Evolutionary conservation across 805 yeast species (phyloP), one percentile per base, ranked within the genome.

Genomic region (Spathaspora passalidarum): DNA sequence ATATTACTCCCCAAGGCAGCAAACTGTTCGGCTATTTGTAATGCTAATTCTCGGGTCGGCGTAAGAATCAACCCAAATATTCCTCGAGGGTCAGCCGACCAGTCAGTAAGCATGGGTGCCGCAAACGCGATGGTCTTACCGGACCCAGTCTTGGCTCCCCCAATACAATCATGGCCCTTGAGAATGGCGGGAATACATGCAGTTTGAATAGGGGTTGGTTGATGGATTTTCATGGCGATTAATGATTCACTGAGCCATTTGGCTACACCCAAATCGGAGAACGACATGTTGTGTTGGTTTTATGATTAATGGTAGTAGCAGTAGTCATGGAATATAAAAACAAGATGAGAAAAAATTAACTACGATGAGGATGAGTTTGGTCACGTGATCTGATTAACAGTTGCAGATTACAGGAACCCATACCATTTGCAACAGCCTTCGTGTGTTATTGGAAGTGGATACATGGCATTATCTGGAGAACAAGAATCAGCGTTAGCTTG

Each of bases 101-200:
- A 94, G 59, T 85, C 77, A 1, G 96, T 81, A 46, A 94, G 72
- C 88, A 94, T 92, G 2, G 99, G 99, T n/a, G 89, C 95, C 1
- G 92, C 98, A 75, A 94, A 94, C 1, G 98, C 97, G 18, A 94
- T 82, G 1, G 99, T 94, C 62, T 94, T 94, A 78, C 99, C 99
- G 14, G 96, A 85, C 66, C 99, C 99, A 0, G 99, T 94, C 63
- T 87, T 87, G 25, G 99, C 99, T 37, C 99, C 99, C 43, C 99
- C 99, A 43, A 94, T 92, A 66, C 97, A 91, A 63, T 91, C 96
- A 54, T 83, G 78, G 6, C 96, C 97, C 36, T 73, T 74, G 32
- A 94, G 61, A 47, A 94, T 87, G 46, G 84, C 79, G 0, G 98
- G 98, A 40, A 94, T 92, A 61, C 97, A 89, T 3, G 89, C 88